Base-by-base conservation (phyloP, 2,329 filamentous ascomycete genomes). In the Neocatenulostroma microsporum region DNA sequence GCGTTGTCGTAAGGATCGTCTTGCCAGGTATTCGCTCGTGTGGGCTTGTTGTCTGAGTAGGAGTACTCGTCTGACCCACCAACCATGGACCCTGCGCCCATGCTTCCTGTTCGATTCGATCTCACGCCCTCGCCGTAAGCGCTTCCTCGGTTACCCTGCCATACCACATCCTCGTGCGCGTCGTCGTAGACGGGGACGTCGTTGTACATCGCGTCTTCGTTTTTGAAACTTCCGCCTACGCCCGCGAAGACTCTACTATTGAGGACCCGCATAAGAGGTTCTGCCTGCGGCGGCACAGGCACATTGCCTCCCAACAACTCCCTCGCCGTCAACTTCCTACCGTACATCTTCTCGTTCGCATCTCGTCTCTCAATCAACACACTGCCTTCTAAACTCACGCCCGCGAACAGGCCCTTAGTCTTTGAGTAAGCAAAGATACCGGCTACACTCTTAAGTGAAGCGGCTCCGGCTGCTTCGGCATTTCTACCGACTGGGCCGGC, bases 391-490 rank as follows among this genome's bases (percentile, higher is more conserved):
- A 98, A 69, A 50, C 84, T 93, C 31, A 98, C 88, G 57, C 91
- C 91, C 4, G 91, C 91, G 53, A 98, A 98, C 21, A 98, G 68
- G 14, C 91, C 91, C 68, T 95, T 96, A 10, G 91, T 98, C 67
- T 95, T 96, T 60, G 83, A 91, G 71, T 98, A 98, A 55, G 84
- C 85, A 69, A 98, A 98, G 33, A 98, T 81, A 36, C 85, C 91
- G 0, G 88, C 84, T 7, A 96, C 82, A 45, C 86, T 80, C 68
- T 80, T 89, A 46, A 94, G 72, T 50, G 85, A 94, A 6, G 91
- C 91, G 12, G 88, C 89, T 45, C 91, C 91, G 23, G 91, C 89
- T 10, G 91, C 91, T 63, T 98, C 91, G 30, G 89, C 91, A 62
- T 95, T 96, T 53, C 91, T 77, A 37, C 91, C 91, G 18, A 98